These are phyloP conservation scores for Zizania palustris DNA, from an alignment of 202 grass and related monocot species.

Conservation along the genomic window DNA sequence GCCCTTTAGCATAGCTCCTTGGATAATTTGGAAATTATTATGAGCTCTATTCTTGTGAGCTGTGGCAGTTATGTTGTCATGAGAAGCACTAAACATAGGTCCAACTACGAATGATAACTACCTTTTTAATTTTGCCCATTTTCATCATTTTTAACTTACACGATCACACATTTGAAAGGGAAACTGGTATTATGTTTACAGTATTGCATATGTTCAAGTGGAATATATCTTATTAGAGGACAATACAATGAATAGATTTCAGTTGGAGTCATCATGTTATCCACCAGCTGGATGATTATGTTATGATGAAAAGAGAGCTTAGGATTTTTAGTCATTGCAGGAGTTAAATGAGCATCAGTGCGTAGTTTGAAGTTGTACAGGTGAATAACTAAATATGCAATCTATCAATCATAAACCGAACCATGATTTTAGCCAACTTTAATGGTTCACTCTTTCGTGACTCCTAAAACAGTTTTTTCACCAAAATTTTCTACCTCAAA, in stretches of 20 bases:
- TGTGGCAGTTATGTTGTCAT: background rate
- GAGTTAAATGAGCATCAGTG: conserved; percentile 13
- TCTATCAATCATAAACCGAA: background rate
- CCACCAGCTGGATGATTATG: background rate
- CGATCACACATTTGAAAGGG: background rate
- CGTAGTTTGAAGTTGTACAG: background rate
- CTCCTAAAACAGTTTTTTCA: background rate
- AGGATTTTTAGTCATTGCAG: background rate
- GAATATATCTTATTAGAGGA: background rate
- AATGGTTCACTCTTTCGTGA: background rate
- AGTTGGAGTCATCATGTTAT: background rate
- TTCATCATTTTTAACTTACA: background rate
- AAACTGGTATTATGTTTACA: background rate
- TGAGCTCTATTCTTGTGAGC: background rate
- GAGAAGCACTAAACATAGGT: background rate
- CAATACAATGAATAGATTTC: background rate
- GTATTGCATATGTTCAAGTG: background rate
- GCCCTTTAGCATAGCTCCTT: background rate
- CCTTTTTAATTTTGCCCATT: background rate
- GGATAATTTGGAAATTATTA: background rate
- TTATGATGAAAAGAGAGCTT: background rate
- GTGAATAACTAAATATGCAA: background rate
- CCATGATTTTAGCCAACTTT: background rate
- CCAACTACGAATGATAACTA: background rate
- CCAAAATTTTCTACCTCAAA: background rate